These are phyloP conservation scores for Ilyonectria robusta DNA, from an alignment of 2,329 filamentous ascomycete genomes.

Conservation along the genomic window DNA sequence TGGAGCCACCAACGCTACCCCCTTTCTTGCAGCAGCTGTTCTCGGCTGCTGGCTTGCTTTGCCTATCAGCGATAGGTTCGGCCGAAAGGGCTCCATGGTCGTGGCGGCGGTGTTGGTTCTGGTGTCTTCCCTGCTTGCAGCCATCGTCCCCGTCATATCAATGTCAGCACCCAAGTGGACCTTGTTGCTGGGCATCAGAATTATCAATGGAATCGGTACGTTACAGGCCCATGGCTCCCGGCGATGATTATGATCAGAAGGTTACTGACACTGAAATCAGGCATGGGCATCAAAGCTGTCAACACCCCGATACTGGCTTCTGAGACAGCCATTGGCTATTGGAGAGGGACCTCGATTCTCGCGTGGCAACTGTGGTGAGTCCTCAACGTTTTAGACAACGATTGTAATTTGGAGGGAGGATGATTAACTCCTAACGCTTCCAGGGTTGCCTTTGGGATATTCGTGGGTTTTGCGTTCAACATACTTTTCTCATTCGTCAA, in stretches of 20 bases:
- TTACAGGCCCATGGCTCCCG: too few species aligned
- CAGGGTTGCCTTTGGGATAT: slow-evolving; percentile 55
- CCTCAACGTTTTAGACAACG: slow-evolving; percentile 6
- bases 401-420: slow-evolving; percentile 40
- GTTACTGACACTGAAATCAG: slow-evolving; percentile 33
- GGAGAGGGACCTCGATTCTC: slow-evolving; percentile 61
- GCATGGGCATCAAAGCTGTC: slow-evolving; percentile 63
- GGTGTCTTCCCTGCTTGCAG: slow-evolving; percentile 55
- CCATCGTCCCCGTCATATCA: too few species aligned
- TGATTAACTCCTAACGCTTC: slow-evolving; percentile 49
- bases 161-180: not conserved
- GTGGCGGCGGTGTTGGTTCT: slow-evolving; percentile 57
- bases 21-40: slow-evolving; percentile 57
- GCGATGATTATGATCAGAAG: too few species aligned
- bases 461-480: slow-evolving; percentile 56
- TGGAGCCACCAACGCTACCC: slow-evolving; percentile 57
- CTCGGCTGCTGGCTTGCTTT: slow-evolving; percentile 57
- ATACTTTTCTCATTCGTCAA: slow-evolving; percentile 42
- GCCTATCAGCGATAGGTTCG: slow-evolving; percentile 58
- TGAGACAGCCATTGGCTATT: slow-evolving; percentile 60
- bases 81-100: slow-evolving; percentile 57
- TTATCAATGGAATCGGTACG: slow-evolving; percentile 57
- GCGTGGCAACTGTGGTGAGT: slow-evolving; percentile 60
- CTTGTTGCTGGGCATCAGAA: slow-evolving; percentile 53
- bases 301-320: slow-evolving; percentile 61